Conservation (phyloP, 805 yeast species). For the Teunomyces pallodes region DNA sequence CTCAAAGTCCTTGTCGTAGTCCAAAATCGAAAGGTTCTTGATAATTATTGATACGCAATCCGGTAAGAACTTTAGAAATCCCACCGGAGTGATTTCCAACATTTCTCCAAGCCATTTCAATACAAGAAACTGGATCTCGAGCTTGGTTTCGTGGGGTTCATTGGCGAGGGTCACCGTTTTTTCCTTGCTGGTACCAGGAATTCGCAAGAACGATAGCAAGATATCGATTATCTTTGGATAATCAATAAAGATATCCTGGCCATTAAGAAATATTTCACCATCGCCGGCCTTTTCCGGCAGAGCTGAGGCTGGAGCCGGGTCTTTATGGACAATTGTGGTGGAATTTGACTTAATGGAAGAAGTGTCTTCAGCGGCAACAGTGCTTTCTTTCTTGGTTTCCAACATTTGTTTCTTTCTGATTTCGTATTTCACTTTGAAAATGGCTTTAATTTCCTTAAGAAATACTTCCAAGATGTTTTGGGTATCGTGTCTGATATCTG, state of each 20-base stretch:
- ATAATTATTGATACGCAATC: conserved; percentile 69
- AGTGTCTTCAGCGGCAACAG: conserved; percentile 7
- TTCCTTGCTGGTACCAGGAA: conserved; percentile 33
- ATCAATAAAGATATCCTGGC: conserved; percentile 79
- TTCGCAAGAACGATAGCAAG: conserved; percentile 74
- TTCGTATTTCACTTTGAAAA: conserved; percentile 64
- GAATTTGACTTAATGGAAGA: conserved; percentile 25
- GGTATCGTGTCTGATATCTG: conserved; percentile 85
- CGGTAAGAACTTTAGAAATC: conserved; percentile 72
- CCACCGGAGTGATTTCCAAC: conserved; percentile 68
- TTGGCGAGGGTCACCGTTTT: conserved; percentile 25
- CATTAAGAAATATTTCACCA: conserved; percentile 31
- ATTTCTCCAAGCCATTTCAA: conserved; percentile 80
- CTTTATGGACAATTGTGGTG: conserved; percentile 21
- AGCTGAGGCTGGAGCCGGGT: neutral
- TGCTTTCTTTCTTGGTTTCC: conserved; percentile 12
- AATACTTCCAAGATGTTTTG: conserved; percentile 72
- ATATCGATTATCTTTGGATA: conserved; percentile 79
- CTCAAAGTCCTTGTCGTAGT: conserved; percentile 35
- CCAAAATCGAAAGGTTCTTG: conserved; percentile 35
- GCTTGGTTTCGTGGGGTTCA: conserved; percentile 37
- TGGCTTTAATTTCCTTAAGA: conserved; percentile 73
- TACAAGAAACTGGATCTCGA: conserved; percentile 74
- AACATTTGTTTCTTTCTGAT: conserved; percentile 32
- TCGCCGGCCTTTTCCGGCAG: conserved; percentile 33